These are phyloP conservation scores for Polytrichum commune DNA, from an alignment of 225 moss, liverwort and hornwort genomes.

Conservation along the genomic window DNA sequence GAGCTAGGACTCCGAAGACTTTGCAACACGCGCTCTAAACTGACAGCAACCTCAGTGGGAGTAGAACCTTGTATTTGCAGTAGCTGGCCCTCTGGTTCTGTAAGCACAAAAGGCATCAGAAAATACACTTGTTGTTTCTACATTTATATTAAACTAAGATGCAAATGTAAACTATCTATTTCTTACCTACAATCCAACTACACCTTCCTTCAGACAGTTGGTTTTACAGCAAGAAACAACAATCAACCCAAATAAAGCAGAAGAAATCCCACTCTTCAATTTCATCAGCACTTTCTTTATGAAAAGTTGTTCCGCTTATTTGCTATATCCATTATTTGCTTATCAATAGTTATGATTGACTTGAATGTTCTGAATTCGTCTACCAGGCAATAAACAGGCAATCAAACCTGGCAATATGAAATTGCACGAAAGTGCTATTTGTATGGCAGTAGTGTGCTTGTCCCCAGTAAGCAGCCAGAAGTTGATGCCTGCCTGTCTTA, in stretches of 20 bases:
- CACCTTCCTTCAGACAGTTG: no score
- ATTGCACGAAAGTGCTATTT: constrained; percentile 90
- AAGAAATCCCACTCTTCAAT: not conserved
- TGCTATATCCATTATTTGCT: no score
- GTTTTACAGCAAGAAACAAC: no score
- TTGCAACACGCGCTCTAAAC: constrained; percentile 76
- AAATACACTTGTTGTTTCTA: no score
- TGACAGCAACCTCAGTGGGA: constrained; percentile 63
- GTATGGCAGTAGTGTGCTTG: constrained; percentile 90
- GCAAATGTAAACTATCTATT: no score
- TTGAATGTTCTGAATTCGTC: not conserved
- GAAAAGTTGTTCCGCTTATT: no score
- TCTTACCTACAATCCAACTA: no score
- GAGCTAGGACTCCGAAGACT: constrained; percentile 59
- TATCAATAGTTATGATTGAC: not conserved
- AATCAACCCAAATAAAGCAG: no score
- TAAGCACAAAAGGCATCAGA: constrained; percentile 13
- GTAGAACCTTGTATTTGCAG: constrained; percentile 75
- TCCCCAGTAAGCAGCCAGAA: constrained; percentile 99
- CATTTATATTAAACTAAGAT: no score
- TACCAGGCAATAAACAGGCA: not conserved
- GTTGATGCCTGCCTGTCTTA: constrained; percentile 93
- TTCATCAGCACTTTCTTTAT: no score
- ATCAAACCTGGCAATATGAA: constrained; percentile 73
- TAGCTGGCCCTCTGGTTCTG: constrained; percentile 92